Base-by-base conservation (phyloP, 306 rosid genomes). In the Morella rubra region DNA sequence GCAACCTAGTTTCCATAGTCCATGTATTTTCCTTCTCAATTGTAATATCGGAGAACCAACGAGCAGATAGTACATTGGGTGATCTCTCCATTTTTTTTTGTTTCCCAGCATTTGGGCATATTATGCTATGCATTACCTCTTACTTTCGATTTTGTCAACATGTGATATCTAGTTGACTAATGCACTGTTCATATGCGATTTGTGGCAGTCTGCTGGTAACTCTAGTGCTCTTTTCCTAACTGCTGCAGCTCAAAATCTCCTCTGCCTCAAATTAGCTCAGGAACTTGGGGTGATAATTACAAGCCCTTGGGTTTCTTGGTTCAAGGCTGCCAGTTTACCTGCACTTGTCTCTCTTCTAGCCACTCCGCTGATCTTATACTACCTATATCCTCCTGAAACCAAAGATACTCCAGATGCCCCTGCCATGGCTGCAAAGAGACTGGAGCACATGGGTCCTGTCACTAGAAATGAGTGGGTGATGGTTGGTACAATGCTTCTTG, bases 211-310 rank as follows among this genome's bases (percentile, higher is more conserved):
- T 77, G 85, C 97, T 73, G 86, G 93, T 81, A 92, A 88, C 90
- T 95, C 98, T 76, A 95, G 99, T 83, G 97, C 99, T 85, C 99
- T 95, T 80, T 95, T 89, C 96, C 86, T 95, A 68, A 95, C 99
- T 75, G 99, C 98, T 76, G 99, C 99, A 37, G 99, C 99, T 74
- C 99, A 95, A 89, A 95, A 92, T 83, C 75, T 95, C 79, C 89
- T 95, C 47, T 91, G 97, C 82, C 46, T 95, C 52, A 89, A 89
- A 87, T 80, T 95, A 79, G 99, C 99, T 8, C 92, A 91, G 80
- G 97, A 92, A 79, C 85, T 92, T 74, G 97, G 97, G 79, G 91
- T 95, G 66, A 72, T 85, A 71, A 72, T 95, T 78, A 71, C 93
- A 44, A 91, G 59, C 86, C 96, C 96, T 60, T 95, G 99, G 99